phyloP scores from a whole-genome alignment of 352 stramenopile genomes.

The Globisporangium cederbergense region DNA sequence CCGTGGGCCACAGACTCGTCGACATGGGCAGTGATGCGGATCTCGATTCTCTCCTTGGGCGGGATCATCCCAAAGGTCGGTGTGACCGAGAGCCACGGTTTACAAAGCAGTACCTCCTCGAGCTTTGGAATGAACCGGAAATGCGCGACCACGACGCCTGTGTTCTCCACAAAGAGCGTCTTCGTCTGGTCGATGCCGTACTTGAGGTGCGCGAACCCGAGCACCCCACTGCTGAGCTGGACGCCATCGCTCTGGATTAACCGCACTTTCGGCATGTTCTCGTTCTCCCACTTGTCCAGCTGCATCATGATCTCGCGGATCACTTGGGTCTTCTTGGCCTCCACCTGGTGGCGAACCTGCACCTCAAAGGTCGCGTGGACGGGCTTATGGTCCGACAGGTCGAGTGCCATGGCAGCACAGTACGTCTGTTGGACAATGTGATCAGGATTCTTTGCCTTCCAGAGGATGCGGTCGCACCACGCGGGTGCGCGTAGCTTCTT shows the following conservation, averaged over 20 bases:
- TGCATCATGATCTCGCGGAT: conserved; percentile 93
- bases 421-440: conserved; percentile 85
- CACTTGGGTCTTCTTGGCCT: conserved; percentile 87
- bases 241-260: conserved; percentile 52
- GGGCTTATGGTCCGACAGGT: conserved; percentile 98
- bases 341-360: conserved; percentile 91
- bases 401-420: conserved; percentile 80
- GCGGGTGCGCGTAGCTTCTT: conserved; percentile 98
- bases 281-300: conserved; percentile 96
- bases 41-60: conserved; percentile 71
- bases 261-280: conserved; percentile 92
- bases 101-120: conserved; percentile 85
- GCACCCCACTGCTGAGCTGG: conserved; percentile 47
- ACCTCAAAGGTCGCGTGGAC: conserved; percentile 92
- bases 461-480: conserved; percentile 92
- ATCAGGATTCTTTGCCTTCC: conserved; percentile 52
- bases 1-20: conserved; percentile 85
- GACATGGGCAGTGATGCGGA: conserved; percentile 91
- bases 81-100: conserved; percentile 90
- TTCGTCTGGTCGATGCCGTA: conserved; percentile 64
- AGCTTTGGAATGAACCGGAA: conserved; percentile 93
- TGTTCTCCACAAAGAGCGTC: conserved; percentile 86
- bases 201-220: conserved; percentile 61
- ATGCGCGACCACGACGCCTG: conserved; percentile 91
- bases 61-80: conserved; percentile 90